These are phyloP conservation scores for Fraxinus ornus DNA, from an alignment of 305 asterid species.

Conservation along the genomic window DNA sequence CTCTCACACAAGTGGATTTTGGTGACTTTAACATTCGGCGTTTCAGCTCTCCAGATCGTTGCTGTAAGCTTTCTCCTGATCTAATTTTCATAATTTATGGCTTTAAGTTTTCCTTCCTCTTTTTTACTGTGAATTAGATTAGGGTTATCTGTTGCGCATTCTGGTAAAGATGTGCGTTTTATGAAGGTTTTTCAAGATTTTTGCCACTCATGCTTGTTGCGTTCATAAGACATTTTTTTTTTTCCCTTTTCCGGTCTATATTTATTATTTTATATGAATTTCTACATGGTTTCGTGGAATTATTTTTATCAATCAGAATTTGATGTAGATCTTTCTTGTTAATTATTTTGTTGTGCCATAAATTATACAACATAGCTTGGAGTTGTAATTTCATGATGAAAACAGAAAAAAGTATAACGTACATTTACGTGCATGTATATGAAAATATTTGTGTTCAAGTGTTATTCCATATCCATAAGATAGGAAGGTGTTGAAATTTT, in stretches of 20 bases:
- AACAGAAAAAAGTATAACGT: neutral
- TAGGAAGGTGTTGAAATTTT: too few species aligned
- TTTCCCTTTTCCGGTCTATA: neutral
- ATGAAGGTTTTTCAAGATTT: neutral
- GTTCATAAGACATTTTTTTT: neutral
- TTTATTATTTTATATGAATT: slow-evolving; percentile 9
- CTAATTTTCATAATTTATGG: neutral
- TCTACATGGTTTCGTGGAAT: slow-evolving; percentile 7
- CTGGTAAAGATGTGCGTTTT: slow-evolving; percentile 11
- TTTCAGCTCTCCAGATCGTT: slow-evolving; percentile 42
- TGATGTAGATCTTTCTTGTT: slow-evolving; percentile 7
- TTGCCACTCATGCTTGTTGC: neutral
- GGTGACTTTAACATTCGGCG: slow-evolving; percentile 25
- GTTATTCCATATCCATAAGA: neutral
- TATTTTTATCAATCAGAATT: slow-evolving; percentile 5
- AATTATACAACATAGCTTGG: neutral
- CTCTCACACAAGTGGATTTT: slow-evolving; percentile 34
- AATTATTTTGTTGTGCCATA: neutral
- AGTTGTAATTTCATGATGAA: neutral
- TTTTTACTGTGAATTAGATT: slow-evolving; percentile 5
- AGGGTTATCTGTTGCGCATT: slow-evolving; percentile 16
- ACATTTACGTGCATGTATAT: neutral
- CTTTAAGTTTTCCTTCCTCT: slow-evolving; percentile 2
- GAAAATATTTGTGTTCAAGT: neutral
- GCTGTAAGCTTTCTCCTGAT: slow-evolving; percentile 35